Percentiles rank a stretch among this genome's conserved stretches.
Evolutionary conservation across 768 basidiomycete genomes (phyloP).

Genomic region (Mycena belliarum): DNA sequence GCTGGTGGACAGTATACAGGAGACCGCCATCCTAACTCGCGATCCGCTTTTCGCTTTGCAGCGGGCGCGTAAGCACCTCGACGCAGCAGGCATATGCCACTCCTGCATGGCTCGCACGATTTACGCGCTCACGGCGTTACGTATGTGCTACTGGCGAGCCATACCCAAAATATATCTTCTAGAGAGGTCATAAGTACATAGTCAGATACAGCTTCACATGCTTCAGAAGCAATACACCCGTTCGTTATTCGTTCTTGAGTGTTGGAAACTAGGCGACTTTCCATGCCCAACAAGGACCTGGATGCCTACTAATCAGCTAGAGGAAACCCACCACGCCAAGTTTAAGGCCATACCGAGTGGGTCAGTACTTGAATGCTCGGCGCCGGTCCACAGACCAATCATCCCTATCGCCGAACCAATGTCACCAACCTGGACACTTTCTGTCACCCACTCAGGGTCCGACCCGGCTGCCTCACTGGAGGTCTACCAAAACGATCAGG

Average conservation of each 20-base stretch:
- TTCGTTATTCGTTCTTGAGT: too few relatives aligned
- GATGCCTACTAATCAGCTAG: neutral
- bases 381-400: constrained; percentile 37
- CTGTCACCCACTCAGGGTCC: constrained; percentile 50
- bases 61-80: neutral
- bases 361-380: constrained; percentile 19
- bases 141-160: neutral
- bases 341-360: constrained; percentile 1
- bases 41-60: neutral
- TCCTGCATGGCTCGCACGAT: neutral
- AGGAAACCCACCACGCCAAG: neutral
- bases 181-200: too few relatives aligned
- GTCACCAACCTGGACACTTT: constrained; percentile 59
- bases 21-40: neutral
- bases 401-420: constrained; percentile 54
- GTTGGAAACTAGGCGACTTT: constrained; percentile 15
- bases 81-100: neutral
- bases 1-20: neutral
- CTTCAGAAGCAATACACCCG: too few relatives aligned
- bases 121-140: neutral
- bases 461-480: constrained; percentile 33
- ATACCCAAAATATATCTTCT: neutral
- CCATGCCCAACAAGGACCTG: constrained; percentile 23
- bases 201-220: too few relatives aligned
- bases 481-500: constrained; percentile 26